phyloP scores from a whole-genome alignment of 2,329 filamentous ascomycete genomes.

The Aspergillus unguis region DNA sequence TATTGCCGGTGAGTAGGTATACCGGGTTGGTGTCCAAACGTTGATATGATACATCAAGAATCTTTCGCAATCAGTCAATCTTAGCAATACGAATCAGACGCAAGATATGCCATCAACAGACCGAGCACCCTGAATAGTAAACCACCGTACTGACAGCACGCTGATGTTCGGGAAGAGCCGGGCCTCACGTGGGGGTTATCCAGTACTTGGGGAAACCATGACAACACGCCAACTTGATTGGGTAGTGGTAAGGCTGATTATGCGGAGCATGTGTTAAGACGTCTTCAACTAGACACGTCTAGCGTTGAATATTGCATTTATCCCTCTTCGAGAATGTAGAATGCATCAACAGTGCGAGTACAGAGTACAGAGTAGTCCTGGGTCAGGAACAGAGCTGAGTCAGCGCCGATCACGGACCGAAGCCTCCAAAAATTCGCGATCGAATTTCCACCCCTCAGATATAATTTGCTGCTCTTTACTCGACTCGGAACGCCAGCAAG shows the following conservation, averaged over 20 bases:
- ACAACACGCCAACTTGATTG: neutral
- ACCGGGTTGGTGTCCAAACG: neutral
- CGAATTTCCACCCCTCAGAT: constrained; percentile 2
- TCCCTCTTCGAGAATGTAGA: neutral
- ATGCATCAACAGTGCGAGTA: neutral
- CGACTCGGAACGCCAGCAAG: constrained; percentile 7
- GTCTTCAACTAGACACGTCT: neutral
- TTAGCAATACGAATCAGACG: neutral
- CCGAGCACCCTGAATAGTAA: neutral
- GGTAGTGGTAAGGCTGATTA: neutral
- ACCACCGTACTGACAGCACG: neutral
- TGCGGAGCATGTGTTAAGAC: too few species aligned
- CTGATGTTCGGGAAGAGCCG: constrained; percentile 12
- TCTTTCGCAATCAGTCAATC: neutral
- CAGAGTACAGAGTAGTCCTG: neutral
- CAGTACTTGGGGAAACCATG: neutral
- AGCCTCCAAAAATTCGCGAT: constrained; percentile 9
- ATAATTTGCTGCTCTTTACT: constrained; percentile 1
- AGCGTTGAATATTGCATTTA: too few species aligned
- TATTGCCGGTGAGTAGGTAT: too few species aligned
- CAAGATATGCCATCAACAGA: neutral
- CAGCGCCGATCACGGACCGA: constrained; percentile 8
- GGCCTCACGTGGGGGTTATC: constrained; percentile 9
- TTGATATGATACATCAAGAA: neutral
- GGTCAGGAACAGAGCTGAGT: constrained; percentile 9